Conservation (phyloP, 106 monocot genomes). For the Triglochin maritima region DNA sequence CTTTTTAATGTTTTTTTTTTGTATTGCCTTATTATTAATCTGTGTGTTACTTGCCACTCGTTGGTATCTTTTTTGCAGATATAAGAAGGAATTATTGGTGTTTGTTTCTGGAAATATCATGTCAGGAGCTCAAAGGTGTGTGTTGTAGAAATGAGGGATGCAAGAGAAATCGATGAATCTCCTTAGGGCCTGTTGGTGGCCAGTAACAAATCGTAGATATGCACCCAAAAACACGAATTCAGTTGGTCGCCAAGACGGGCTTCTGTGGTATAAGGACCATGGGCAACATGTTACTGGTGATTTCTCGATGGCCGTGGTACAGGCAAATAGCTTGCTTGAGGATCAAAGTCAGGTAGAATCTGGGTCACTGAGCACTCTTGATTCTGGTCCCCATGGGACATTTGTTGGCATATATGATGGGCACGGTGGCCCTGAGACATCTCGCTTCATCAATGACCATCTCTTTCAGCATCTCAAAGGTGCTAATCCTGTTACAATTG, state of each 20-base stretch:
- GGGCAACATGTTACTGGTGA: conserved; percentile 11
- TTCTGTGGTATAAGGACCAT: conserved; percentile 21
- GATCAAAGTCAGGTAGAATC: conserved; percentile 23
- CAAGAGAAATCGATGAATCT: conserved; percentile 7
- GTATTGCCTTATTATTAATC: too few species aligned
- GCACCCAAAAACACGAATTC: conserved; percentile 1
- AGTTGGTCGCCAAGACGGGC: conserved; percentile 13
- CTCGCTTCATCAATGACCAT: conserved; percentile 15
- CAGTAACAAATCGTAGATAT: conserved; percentile 3
- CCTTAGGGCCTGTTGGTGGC: conserved; percentile 15
- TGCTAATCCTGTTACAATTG: neutral
- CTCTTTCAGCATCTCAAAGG: conserved; percentile 16
- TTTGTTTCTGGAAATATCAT: neutral
- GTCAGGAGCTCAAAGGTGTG: neutral
- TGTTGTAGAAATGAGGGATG: conserved; percentile 16
- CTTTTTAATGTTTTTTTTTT: too few species aligned
- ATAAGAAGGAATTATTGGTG: neutral
- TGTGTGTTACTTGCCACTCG: too few species aligned
- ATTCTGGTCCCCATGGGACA: conserved; percentile 18
- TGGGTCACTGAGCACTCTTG: conserved; percentile 10
- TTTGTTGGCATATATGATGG: conserved; percentile 21
- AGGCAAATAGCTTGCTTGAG: conserved; percentile 18
- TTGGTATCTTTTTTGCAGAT: neutral
- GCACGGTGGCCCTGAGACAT: conserved; percentile 21
- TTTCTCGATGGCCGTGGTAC: conserved; percentile 20